phyloP scores from a whole-genome alignment of 2,329 filamentous ascomycete species.

The Tolypocladium capitatum region DNA sequence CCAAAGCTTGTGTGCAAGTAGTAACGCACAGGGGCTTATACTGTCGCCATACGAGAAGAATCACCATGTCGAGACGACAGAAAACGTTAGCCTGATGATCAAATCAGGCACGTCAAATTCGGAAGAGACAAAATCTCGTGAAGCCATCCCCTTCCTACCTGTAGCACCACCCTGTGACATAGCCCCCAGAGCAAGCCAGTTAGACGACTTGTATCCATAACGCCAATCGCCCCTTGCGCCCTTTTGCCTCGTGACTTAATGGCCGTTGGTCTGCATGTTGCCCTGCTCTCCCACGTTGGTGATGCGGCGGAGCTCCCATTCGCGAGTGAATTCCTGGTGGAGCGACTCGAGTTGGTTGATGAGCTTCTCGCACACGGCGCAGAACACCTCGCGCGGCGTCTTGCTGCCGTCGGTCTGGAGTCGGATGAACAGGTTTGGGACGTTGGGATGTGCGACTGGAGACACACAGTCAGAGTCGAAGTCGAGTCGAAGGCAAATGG shows the following conservation, averaged over 20 bases:
- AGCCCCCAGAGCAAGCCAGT: constrained; percentile 2
- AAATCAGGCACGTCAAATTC: background rate
- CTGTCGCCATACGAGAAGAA: background rate
- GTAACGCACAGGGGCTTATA: too few species aligned
- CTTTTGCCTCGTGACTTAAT: constrained; percentile 8
- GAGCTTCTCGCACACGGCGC: constrained; percentile 68
- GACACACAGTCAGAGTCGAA: constrained; percentile 4
- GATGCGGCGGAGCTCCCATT: constrained; percentile 82
- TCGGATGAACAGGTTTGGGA: constrained; percentile 54
- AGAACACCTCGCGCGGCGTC: constrained; percentile 77
- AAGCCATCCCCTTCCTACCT: background rate
- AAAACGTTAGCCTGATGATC: background rate
- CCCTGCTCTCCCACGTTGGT: constrained; percentile 51
- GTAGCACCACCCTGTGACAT: background rate
- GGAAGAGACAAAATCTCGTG: background rate
- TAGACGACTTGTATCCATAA: constrained; percentile 8
- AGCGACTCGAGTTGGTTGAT: constrained; percentile 70
- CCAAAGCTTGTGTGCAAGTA: background rate
- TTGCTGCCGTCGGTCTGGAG: constrained; percentile 85
- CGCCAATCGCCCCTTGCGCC: constrained; percentile 9
- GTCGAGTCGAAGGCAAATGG: constrained; percentile 9
- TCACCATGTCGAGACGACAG: background rate
- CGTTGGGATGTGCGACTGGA: constrained; percentile 43
- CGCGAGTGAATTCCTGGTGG: constrained; percentile 80
- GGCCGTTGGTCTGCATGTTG: constrained; percentile 24